Base-by-base conservation (phyloP, 2,329 filamentous ascomycete species). In the Clarireedia monteithiana region DNA sequence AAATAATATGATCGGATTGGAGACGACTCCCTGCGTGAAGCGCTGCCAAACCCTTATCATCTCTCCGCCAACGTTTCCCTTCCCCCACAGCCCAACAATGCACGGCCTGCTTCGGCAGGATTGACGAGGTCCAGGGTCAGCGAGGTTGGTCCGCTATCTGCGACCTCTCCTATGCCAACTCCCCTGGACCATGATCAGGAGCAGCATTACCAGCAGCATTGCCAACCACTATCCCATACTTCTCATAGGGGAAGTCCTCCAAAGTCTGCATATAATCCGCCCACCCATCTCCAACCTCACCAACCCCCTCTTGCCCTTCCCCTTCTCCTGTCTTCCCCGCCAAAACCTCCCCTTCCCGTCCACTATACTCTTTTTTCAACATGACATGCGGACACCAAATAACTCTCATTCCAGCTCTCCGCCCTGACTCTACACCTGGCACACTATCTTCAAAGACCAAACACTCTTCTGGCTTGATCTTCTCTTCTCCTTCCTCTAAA, bases 401-500 rank as follows among this genome's bases (percentile, higher is more conserved):
- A 12, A 95, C 91, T 62, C 92, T 84, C 92, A 97, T 97, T 0
- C 92, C 92, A 0, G 94, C 94, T 62, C 94, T 82, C 53, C 94
- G 78, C 4, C 91, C 94, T 2, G 90, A 84, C 73, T 99, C 94
- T 2, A 96, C 90, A 4, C 94, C 94, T 0, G 91, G 89, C 1
- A 97, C 91, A 47, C 86, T 89, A 71, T 99, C 94, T 73, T 99
- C 94, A 66, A 99, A 97, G 0, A 97, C 94, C 15, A 99, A 77
- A 69, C 94, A 97, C 72, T 97, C 92, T 63, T 88, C 87, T 0
- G 91, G 90, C 53, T 69, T 77, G 60, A 99, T 85, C 58, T 80
- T 74, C 61, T 78, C 74, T 51, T 86, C 84, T 40, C 82, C 83
- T 3, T 77, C 73, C 0, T 76, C 74, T 6, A 95, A 75, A 15